Evolutionary conservation across 2,329 filamentous ascomycete species (phyloP).

Genomic region (Sordariomycetes sp.): DNA sequence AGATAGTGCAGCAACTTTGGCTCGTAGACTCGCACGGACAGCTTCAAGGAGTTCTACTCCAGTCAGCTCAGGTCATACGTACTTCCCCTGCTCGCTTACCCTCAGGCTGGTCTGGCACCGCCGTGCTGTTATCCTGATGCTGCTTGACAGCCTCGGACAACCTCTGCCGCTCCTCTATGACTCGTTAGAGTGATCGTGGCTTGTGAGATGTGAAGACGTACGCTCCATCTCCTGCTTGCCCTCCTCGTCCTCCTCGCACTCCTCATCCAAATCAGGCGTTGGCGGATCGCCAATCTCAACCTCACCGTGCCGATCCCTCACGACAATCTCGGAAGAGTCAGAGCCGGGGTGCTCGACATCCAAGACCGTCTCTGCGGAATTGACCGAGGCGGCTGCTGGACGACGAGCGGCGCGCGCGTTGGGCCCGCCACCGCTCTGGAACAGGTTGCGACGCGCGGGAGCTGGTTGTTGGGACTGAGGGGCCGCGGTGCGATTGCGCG

Average conservation of each 20-base stretch:
- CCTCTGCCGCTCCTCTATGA: constrained; percentile 48
- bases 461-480: constrained; percentile 4
- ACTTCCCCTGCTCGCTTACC: constrained; percentile 32
- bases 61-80: neutral
- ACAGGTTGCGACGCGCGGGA: constrained; percentile 36
- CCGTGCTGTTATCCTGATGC: constrained; percentile 46
- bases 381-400: constrained; percentile 8
- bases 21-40: constrained; percentile 59
- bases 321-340: constrained; percentile 47
- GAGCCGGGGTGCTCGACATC: constrained; percentile 27
- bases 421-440: constrained; percentile 50
- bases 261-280: constrained; percentile 41
- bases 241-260: constrained; percentile 46
- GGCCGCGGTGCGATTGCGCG: too few species aligned
- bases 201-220: constrained; percentile 18
- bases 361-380: constrained; percentile 24
- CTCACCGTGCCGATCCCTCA: constrained; percentile 54
- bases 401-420: constrained; percentile 13
- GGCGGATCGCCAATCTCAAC: constrained; percentile 51
- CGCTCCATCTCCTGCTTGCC: constrained; percentile 48
- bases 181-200: neutral
- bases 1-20: constrained; percentile 63
- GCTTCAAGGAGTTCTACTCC: constrained; percentile 57
- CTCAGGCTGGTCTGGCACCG: constrained; percentile 53
- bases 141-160: constrained; percentile 53